Percentiles rank a stretch among this genome's conserved stretches.
Evolutionary conservation across 768 basidiomycete species (phyloP).

Genomic region (Hygrocybe coccinea): DNA sequence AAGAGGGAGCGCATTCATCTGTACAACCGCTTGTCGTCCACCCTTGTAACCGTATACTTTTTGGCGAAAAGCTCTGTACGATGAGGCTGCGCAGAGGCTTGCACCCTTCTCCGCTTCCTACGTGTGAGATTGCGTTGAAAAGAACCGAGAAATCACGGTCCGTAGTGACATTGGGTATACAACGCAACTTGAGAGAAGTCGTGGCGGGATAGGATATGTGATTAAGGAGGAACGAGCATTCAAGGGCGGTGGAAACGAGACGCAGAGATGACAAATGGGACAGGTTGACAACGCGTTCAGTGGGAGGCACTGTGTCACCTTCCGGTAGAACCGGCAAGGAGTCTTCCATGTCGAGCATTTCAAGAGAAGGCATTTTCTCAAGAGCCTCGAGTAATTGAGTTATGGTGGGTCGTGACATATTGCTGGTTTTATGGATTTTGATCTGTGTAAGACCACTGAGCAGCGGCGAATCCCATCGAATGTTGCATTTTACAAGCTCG

Average conservation of each 20-base stretch:
- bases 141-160: conserved; percentile 18
- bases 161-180: conserved; percentile 15
- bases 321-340: conserved; percentile 28
- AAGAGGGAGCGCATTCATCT: conserved; percentile 4
- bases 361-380: conserved; percentile 30
- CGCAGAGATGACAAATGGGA: conserved; percentile 19
- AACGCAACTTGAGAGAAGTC: conserved; percentile 14
- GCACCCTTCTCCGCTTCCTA: conserved; percentile 9
- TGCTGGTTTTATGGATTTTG: conserved; percentile 28
- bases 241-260: conserved; percentile 18
- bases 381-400: conserved; percentile 32
- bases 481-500: conserved; percentile 31
- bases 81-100: conserved; percentile 5
- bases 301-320: conserved; percentile 4
- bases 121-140: conserved; percentile 8
- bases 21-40: background rate
- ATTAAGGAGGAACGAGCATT: conserved; percentile 24
- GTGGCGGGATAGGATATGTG: conserved; percentile 19
- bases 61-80: conserved; percentile 6
- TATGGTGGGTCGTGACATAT: conserved; percentile 25
- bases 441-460: conserved; percentile 36
- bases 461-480: conserved; percentile 35
- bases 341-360: conserved; percentile 32
- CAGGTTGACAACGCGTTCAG: conserved; percentile 19
- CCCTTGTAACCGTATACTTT: background rate